phyloP scores from a whole-genome alignment of 2,329 filamentous ascomycete species.

The Aschersonia sp. region DNA sequence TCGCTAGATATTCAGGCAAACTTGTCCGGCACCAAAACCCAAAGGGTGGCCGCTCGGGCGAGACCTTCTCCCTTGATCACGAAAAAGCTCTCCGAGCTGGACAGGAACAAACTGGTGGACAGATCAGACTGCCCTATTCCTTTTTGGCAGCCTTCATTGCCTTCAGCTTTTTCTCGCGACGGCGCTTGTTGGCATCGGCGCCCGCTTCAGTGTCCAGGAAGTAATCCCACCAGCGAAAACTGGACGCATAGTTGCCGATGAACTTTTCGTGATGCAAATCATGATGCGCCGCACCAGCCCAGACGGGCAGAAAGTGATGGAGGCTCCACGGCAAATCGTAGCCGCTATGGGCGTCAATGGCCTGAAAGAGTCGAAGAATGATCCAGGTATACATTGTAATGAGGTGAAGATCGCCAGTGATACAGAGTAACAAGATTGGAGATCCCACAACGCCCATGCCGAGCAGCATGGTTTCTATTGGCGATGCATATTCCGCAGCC shows the following conservation, averaged over 20 bases:
- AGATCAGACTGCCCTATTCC: slow-evolving; percentile 23
- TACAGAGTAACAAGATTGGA: slow-evolving; percentile 69
- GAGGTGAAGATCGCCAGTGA: slow-evolving; percentile 83
- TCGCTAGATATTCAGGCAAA: too few species aligned
- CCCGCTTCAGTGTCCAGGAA: slow-evolving; percentile 86
- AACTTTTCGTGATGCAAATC: slow-evolving; percentile 97
- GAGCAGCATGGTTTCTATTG: slow-evolving; percentile 91
- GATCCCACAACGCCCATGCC: slow-evolving; percentile 73
- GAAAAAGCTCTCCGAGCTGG: too few species aligned
- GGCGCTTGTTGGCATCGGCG: slow-evolving; percentile 69
- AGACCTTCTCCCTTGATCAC: too few species aligned
- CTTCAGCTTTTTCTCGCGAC: slow-evolving; percentile 63
- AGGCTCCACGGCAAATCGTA: slow-evolving; percentile 98
- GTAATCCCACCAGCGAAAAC: slow-evolving; percentile 99
- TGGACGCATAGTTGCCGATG: slow-evolving; percentile 94
- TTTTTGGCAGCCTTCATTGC: slow-evolving; percentile 50
- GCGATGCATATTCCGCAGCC: slow-evolving; percentile 93
- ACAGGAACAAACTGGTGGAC: background rate
- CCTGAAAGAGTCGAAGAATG: slow-evolving; percentile 81
- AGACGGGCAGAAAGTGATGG: slow-evolving; percentile 92
- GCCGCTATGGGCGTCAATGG: slow-evolving; percentile 92
- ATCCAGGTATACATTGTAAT: slow-evolving; percentile 99
- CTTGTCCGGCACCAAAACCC: too few species aligned
- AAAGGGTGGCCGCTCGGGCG: too few species aligned
- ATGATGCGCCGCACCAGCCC: slow-evolving; percentile 94